Evolutionary conservation across 2,329 filamentous ascomycete species (phyloP).

Genomic region (Fusarium tupiense): DNA sequence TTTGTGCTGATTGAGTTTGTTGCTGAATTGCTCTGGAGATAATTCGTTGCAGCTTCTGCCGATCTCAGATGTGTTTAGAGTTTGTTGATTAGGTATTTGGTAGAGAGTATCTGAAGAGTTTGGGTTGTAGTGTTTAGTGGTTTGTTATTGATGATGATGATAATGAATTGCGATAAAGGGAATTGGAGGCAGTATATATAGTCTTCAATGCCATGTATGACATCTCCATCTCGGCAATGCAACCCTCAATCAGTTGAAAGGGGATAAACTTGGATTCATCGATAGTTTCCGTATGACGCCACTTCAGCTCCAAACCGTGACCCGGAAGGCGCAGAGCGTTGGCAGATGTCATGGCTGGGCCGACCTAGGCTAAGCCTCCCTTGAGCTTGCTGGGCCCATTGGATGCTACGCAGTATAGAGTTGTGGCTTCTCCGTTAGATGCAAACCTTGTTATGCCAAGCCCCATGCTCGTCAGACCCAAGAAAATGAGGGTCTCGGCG

Average conservation of each 20-base stretch:
- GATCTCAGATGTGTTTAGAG: neutral
- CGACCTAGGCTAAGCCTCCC: neutral
- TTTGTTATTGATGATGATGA: neutral
- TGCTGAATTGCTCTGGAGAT: neutral
- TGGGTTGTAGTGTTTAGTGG: neutral
- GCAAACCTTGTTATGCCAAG: constrained; percentile 20
- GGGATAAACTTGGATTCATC: neutral
- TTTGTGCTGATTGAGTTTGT: neutral
- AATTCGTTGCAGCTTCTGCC: neutral
- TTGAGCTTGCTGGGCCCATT: neutral
- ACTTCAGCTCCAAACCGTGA: neutral
- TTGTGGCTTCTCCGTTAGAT: constrained; percentile 6
- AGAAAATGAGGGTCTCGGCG: constrained; percentile 2
- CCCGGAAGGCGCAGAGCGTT: neutral
- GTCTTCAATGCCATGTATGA: neutral
- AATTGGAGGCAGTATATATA: neutral
- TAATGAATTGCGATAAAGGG: neutral
- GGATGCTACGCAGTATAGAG: neutral
- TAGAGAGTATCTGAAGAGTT: neutral
- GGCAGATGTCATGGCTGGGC: constrained; percentile 16
- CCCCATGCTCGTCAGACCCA: constrained; percentile 11
- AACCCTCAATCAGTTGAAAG: neutral
- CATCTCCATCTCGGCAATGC: neutral
- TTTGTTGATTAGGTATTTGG: neutral
- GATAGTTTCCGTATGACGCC: constrained; percentile 18